Conservation (phyloP, 2,329 filamentous ascomycete genomes). For the Alternaria rosae region DNA sequence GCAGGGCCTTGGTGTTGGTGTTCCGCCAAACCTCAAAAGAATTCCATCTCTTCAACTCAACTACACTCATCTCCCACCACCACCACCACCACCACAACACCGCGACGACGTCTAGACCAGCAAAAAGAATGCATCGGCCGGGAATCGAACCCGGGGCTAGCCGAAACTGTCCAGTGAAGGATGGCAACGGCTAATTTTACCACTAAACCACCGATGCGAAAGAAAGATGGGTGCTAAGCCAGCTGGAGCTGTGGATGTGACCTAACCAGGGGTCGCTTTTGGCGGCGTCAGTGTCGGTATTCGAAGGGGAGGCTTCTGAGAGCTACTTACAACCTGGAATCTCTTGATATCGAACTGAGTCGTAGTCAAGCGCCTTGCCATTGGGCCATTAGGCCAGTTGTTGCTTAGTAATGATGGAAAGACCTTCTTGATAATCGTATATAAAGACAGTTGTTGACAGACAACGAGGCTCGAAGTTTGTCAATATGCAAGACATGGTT, state of each 20-base stretch:
- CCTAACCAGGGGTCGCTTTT: slow-evolving; percentile 20
- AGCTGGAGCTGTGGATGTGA: not conserved
- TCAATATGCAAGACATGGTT: not conserved
- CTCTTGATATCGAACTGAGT: slow-evolving; percentile 41
- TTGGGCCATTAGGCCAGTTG: slow-evolving; percentile 56
- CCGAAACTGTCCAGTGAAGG: slow-evolving; percentile 22
- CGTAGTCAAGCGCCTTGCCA: slow-evolving; percentile 66
- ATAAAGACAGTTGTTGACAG: rapidly evolving
- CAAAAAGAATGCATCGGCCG: slow-evolving; percentile 29
- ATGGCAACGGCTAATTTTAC: slow-evolving; percentile 44
- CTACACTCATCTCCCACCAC: not conserved
- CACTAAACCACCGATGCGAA: slow-evolving; percentile 41
- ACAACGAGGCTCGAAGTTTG: not conserved
- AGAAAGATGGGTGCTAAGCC: not conserved
- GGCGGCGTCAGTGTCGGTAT: not conserved
- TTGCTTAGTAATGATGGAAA: slow-evolving; percentile 14
- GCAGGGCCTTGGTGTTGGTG: not conserved
- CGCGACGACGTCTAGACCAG: not conserved
- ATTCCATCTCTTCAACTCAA: not conserved
- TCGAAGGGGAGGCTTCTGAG: not conserved
- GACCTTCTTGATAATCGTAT: rapidly evolving
- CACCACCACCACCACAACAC: not conserved
- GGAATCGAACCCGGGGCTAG: slow-evolving; percentile 43
- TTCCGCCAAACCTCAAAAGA: not conserved
- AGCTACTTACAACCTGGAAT: slow-evolving; percentile 34